Evolutionary conservation across 257 asterid species (phyloP), one percentile per base, ranked within the genome.

Genomic region (Plectranthus barbatus): DNA sequence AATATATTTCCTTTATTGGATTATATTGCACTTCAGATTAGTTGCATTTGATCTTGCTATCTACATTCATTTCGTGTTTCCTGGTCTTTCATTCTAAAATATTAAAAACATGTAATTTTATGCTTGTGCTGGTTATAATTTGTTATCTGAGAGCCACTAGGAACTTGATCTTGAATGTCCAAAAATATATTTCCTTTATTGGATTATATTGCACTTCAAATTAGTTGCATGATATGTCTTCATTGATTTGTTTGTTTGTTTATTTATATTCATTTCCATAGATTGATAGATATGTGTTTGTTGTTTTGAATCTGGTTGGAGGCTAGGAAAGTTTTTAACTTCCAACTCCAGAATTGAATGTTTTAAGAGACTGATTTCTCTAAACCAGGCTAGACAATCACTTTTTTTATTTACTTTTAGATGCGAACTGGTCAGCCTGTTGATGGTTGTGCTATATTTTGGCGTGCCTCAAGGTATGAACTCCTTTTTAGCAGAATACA

Each of bases 361-460:
- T 18, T 66, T 44, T 29, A 19, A 60, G 59, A 56, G 36, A 34
- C 15, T 72, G 23, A 58, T 57, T 34, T 45, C 23, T 68, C 48
- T 44, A 7, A 58, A 37, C 50, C 39, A 8, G 49, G 66, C 60
- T 76, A 34, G 31, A 53, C 77, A 15, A 70, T 66, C 44, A 23
- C 39, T n/a, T 23, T 1, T 48, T 62, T 49, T 64, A 10, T 60
- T 71, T 18, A 23, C 74, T 72, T 65, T 29, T 76, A 92, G 98
- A 92, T 82, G 95, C 90, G 98, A 64, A 92, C 98, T 10, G 97
- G 98, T 46, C 72, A 78, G 72, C 88, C 87, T 49, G 81, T 76
- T 31, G 98, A 92, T 81, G 98, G 98, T 49, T 92, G 98, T 84
- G 97, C 98, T 62, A 81, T 80, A 70, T 89, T 92, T 75, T 92